Base-by-base conservation (phyloP, 2,329 filamentous ascomycete genomes). In the Gremmenia infestans region DNA sequence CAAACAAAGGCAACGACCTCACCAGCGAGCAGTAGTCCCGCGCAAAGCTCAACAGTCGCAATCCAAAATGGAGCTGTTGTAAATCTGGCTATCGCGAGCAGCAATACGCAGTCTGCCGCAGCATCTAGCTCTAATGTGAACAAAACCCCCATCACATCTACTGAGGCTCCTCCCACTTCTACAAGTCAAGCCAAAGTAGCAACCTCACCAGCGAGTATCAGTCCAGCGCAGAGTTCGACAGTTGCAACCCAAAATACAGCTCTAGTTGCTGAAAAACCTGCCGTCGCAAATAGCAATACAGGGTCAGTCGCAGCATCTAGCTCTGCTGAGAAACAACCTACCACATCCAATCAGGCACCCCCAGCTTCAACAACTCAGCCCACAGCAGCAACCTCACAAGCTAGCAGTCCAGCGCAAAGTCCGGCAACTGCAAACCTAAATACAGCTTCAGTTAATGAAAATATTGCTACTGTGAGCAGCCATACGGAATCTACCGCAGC, bases 171-270 rank as follows among this genome's bases (percentile, higher is more conserved):
- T 32, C 28, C 8, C 7, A 32, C 8, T 32, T 32, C 28, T 32
- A 32, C 28, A 32, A 32, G 28, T 9, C 28, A 32, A 32, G 8
- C 8, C 28, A 32, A 32, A 12, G 52, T 50, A 14, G 39, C 52
- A 9, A 52, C 50, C 43, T 56, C 54, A 32, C 52, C 52, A 32
- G 19, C 49, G n/a, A 50, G 54, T 36, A 25, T 45, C 17, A 7
- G 39, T 8, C 46, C 52, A 14, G 23, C 28, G 15, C 4, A 36
- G 9, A 22, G n/a, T 22, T n/a, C 19, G 11, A 28, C 14, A 8
- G 4, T n/a, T 25, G 42, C 48, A 50, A 35, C 45, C 14, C 49
- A 45, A 17, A 35, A 39, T 39, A 51, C 42, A 45, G 8, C 42
- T 32, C 28, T 11, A 32, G 28, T 9, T n/a, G 22, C 42, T 19